Evolutionary conservation across 495 filamentous ascomycete genomes (phyloP), one percentile per base, ranked within the genome.

Genomic region (Hypoxylon rickii): DNA sequence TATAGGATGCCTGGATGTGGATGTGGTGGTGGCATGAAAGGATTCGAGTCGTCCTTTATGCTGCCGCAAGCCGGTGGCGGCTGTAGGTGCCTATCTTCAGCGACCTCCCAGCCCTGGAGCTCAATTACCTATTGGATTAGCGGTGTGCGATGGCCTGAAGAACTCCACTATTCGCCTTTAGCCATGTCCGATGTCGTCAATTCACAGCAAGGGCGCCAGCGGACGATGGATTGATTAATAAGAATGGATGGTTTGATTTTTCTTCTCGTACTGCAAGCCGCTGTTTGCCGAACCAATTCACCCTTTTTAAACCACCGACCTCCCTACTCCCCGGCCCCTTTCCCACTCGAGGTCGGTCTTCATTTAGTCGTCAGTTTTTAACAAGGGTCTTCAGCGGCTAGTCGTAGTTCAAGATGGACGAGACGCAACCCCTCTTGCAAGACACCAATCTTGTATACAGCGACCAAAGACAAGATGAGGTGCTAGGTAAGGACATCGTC

Each of bases 351-450:
- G n/a, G n/a, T n/a, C n/a, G n/a, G n/a, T n/a, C n/a, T n/a, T n/a
- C n/a, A n/a, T n/a, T n/a, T n/a, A n/a, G n/a, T n/a, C n/a, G n/a
- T n/a, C n/a, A n/a, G n/a, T n/a, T n/a, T n/a, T n/a, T n/a, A n/a
- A n/a, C n/a, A n/a, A n/a, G n/a, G n/a, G n/a, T 5, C 11, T 11
- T 31, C 26, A 31, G 11, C 26, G 26, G 5, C 26, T 31, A 31
- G 20, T 39, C 15, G 26, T 29, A 37, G 16, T 18, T 42, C 15
- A 51, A 43, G n/a, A 73, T 73, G 70, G 67, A 73, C 41, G 70
- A 73, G 46, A 65, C 63, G 2, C 61, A 67, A 21, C 69, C 70
- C 18, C 49, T 73, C 38, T 60, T 73, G 13, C 62, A 60, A 13
- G 55, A 66, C 18, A 41, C 56, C 26, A 26, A 48, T 39, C 43